Conservation (phyloP, 352 stramenopile species). For the Phytopythium kandeliae region DNA sequence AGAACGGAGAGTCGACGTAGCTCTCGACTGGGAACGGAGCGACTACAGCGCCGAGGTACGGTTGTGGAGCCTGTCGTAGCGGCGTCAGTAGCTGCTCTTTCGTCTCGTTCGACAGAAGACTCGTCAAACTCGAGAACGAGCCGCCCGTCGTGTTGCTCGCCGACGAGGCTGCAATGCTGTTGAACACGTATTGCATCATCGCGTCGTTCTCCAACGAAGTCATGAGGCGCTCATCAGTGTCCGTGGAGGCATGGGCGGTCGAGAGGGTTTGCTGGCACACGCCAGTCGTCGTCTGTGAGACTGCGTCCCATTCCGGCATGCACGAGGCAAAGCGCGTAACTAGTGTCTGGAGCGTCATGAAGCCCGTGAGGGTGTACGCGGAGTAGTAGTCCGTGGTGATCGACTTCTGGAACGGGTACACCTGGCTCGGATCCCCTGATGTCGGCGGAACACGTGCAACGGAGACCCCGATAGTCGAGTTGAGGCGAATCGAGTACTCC, state of each 20-base stretch:
- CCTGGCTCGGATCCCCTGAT: conserved; percentile 15
- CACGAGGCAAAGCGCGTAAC: conserved; percentile 27
- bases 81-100: conserved; percentile 20
- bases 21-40: conserved; percentile 32
- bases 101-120: conserved; percentile 11
- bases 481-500: conserved; percentile 46
- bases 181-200: conserved; percentile 30
- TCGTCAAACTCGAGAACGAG: conserved; percentile 7
- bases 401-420: conserved; percentile 16
- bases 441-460: too few species aligned
- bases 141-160: conserved; percentile 5
- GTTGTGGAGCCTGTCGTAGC: conserved; percentile 37
- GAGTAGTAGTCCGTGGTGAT: conserved; percentile 17
- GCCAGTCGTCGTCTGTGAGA: conserved; percentile 21
- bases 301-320: conserved; percentile 23
- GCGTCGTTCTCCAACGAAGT: conserved; percentile 28
- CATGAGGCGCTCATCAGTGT: conserved; percentile 25
- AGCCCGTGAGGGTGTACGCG: conserved; percentile 17
- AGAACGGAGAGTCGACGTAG: conserved; percentile 8
- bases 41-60: conserved; percentile 22
- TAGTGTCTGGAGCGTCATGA: conserved; percentile 58
- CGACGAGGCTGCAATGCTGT: too few species aligned
- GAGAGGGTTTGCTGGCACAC: conserved; percentile 34
- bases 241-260: conserved; percentile 11
- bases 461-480: conserved; percentile 26